These are phyloP conservation scores for Cyclotella sp. DNA, from an alignment of 108 stramenopile genomes.

Conservation along the genomic window DNA sequence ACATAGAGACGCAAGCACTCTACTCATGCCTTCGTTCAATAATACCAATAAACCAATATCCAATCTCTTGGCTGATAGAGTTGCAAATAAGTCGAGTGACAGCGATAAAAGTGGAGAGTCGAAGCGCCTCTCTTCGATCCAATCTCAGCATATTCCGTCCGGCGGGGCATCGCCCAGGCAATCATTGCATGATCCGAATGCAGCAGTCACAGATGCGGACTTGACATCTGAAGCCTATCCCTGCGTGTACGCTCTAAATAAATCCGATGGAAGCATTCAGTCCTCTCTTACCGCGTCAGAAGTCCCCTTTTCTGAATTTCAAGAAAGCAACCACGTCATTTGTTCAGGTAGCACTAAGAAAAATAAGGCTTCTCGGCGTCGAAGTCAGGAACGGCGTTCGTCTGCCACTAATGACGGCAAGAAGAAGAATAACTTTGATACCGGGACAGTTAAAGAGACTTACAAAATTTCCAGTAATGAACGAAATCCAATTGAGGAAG, in stretches of 20 bases:
- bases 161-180: no score
- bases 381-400: neutral
- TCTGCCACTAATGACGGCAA: neutral
- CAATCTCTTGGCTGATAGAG: neutral
- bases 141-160: neutral
- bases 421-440: constrained; percentile 2
- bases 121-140: neutral
- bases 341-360: neutral
- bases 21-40: neutral
- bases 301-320: no score
- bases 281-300: neutral
- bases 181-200: no score
- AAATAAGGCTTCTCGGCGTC: neutral
- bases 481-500: neutral
- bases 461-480: neutral
- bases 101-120: neutral
- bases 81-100: neutral
- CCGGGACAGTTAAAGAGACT: neutral
- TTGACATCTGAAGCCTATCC: no score
- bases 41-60: neutral
- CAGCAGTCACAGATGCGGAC: no score
- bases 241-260: no score
- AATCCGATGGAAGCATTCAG: no score
- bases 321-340: no score
- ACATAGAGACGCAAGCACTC: no score